Evolutionary conservation across 768 basidiomycete genomes (phyloP).

Genomic region (Tylopilus balloui): DNA sequence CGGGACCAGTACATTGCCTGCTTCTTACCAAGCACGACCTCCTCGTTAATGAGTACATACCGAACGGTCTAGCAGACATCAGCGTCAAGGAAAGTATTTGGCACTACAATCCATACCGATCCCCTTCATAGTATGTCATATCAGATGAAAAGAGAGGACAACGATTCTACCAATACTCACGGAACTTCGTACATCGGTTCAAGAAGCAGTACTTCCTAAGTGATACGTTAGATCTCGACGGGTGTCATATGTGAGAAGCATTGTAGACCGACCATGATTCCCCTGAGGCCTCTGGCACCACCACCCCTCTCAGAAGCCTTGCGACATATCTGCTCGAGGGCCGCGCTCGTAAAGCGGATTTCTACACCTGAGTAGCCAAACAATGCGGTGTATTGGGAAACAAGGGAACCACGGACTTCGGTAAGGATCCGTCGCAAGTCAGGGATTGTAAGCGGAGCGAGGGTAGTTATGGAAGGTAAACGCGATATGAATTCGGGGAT

Average conservation of each 20-base stretch:
- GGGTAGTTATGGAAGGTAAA: conserved; percentile 84
- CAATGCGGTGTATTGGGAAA: conserved; percentile 84
- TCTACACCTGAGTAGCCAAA: conserved; percentile 84
- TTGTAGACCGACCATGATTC: conserved; percentile 65
- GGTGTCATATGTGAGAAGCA: neutral
- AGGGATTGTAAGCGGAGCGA: conserved; percentile 69
- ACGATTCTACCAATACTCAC: conserved; percentile 46
- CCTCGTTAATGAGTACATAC: conserved; percentile 77
- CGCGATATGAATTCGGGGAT: conserved; percentile 96
- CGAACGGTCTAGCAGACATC: conserved; percentile 53
- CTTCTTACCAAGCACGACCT: conserved; percentile 59
- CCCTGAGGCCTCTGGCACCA: conserved; percentile 84
- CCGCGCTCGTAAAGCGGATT: conserved; percentile 78
- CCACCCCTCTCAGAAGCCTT: conserved; percentile 79
- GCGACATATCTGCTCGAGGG: conserved; percentile 75
- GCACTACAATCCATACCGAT: conserved; percentile 46
- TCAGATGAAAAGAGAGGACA: conserved; percentile 1
- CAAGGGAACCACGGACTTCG: conserved; percentile 86
- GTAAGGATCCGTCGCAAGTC: conserved; percentile 90
- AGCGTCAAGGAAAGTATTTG: conserved; percentile 2
- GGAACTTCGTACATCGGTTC: conserved; percentile 94
- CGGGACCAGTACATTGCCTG: conserved; percentile 73
- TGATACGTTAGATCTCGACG: neutral
- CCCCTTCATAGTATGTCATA: conserved; percentile 39
- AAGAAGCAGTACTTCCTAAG: conserved; percentile 71